Conservation (phyloP, 1,139 yeast genomes). For the Suhomyces anneliseae region DNA sequence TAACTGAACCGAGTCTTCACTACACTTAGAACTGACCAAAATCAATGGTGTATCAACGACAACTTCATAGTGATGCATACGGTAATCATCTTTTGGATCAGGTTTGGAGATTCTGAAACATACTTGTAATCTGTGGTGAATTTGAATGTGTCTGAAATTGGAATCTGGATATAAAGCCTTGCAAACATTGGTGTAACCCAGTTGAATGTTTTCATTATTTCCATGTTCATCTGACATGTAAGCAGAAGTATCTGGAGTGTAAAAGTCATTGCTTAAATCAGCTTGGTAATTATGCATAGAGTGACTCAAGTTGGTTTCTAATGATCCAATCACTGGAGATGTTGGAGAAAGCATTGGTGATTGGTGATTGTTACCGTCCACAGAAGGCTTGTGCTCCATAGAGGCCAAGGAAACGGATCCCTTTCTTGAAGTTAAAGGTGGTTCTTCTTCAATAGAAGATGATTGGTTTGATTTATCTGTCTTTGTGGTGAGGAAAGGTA, state of each 20-base stretch:
- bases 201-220: slow-evolving; percentile 30
- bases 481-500: slow-evolving; percentile 47
- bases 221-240: slow-evolving; percentile 27
- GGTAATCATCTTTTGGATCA: slow-evolving; percentile 53
- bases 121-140: slow-evolving; percentile 75
- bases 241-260: slow-evolving; percentile 32
- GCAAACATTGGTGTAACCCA: slow-evolving; percentile 37
- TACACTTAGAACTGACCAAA: slow-evolving; percentile 71
- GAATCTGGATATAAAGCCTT: slow-evolving; percentile 65
- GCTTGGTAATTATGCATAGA: slow-evolving; percentile 3
- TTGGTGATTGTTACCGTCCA: slow-evolving; percentile 1
- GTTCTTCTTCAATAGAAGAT: slow-evolving; percentile 25
- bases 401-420: slow-evolving; percentile 12
- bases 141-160: slow-evolving; percentile 65
- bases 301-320: slow-evolving; percentile 43
- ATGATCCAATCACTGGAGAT: slow-evolving; percentile 42
- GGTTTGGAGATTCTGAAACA: slow-evolving; percentile 75
- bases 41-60: slow-evolving; percentile 83
- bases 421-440: slow-evolving; percentile 21
- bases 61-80: slow-evolving; percentile 83
- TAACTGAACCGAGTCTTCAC: slow-evolving; percentile 62
- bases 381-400: background rate
- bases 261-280: slow-evolving; percentile 15
- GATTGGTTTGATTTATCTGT: slow-evolving; percentile 34
- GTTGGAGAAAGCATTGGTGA: slow-evolving; percentile 15